Percentiles rank a stretch among this genome's conserved stretches.
Conservation (phyloP, 305 asterid genomes). For the Salvia sclarea region DNA sequence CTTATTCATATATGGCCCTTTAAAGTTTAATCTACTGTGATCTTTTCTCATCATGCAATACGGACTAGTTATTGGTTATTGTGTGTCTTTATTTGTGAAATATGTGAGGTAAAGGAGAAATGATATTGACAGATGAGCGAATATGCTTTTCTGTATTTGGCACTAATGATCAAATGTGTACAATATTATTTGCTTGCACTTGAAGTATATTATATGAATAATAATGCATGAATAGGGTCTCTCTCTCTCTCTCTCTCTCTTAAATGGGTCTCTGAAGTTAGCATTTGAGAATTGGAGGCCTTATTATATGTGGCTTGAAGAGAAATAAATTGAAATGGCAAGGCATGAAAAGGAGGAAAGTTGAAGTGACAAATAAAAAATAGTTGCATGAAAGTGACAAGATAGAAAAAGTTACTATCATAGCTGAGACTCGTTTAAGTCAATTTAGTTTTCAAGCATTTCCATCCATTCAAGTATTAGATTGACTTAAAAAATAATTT, state of each 20-base stretch:
- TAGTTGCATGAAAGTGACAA: not conserved
- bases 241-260: too few species aligned
- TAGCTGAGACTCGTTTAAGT: too few species aligned
- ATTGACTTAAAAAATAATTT: too few species aligned
- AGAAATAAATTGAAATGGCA: not conserved
- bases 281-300: not conserved
- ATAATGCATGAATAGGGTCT: too few species aligned
- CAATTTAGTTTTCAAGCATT: too few species aligned
- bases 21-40: constrained; percentile 9
- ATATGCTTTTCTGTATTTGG: not conserved
- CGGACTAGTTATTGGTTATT: not conserved
- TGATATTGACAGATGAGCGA: constrained; percentile 27
- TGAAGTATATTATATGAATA: constrained; percentile 5
- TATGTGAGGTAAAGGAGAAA: constrained; percentile 23
- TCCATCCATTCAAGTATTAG: too few species aligned
- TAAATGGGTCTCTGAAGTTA: too few species aligned
- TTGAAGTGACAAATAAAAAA: not conserved
- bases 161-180: not conserved
- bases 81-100: constrained; percentile 4
- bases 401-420: not conserved
- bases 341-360: not conserved
- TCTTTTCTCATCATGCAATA: not conserved
- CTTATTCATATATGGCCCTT: not conserved
- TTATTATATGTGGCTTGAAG: too few species aligned
- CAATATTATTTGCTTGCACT: constrained; percentile 1